phyloP scores from a whole-genome alignment of 139 green algal genomes.

The Chlorella vulgaris region DNA sequence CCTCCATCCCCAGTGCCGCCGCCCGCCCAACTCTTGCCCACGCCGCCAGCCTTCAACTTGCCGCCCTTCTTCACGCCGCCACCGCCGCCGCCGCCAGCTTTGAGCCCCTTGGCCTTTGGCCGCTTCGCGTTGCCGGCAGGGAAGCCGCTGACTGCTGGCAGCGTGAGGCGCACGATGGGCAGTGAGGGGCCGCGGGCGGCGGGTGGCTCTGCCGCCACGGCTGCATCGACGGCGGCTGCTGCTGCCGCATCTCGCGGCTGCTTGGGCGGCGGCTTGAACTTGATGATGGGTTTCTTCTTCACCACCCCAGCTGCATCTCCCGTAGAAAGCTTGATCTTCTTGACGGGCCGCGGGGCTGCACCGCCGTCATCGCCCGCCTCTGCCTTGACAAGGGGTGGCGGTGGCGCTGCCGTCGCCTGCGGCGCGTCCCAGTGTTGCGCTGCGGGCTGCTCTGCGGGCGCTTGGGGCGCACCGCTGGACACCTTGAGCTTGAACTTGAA shows the following conservation, averaged over 20 bases:
- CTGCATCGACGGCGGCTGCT: not conserved
- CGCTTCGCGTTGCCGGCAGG: not conserved
- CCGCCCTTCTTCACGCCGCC: slow-evolving; percentile 1
- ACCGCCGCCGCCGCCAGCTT: not conserved
- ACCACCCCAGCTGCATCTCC: not conserved
- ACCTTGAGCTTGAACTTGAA: slow-evolving; percentile 39
- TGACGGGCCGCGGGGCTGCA: not conserved
- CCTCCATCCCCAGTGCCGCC: not conserved
- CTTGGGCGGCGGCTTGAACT: slow-evolving; percentile 35
- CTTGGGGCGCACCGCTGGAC: no score
- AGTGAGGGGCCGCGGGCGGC: not conserved
- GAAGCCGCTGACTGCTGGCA: not conserved
- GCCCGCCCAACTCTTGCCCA: not conserved
- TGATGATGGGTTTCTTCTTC: slow-evolving; percentile 28
- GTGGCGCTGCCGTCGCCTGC: not conserved
- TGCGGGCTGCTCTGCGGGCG: not conserved
- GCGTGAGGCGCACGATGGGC: slow-evolving; percentile 29
- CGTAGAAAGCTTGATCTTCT: slow-evolving; percentile 28
- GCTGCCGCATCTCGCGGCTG: slow-evolving; percentile 5
- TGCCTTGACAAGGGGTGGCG: not conserved
- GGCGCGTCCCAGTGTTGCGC: not conserved
- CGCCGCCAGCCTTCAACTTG: not conserved
- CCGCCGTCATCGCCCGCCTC: not conserved
- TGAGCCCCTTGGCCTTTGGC: not conserved
- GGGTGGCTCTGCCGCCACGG: not conserved